Base-by-base conservation (phyloP, 495 filamentous ascomycete genomes). In the Lasiosphaeria ovina region DNA sequence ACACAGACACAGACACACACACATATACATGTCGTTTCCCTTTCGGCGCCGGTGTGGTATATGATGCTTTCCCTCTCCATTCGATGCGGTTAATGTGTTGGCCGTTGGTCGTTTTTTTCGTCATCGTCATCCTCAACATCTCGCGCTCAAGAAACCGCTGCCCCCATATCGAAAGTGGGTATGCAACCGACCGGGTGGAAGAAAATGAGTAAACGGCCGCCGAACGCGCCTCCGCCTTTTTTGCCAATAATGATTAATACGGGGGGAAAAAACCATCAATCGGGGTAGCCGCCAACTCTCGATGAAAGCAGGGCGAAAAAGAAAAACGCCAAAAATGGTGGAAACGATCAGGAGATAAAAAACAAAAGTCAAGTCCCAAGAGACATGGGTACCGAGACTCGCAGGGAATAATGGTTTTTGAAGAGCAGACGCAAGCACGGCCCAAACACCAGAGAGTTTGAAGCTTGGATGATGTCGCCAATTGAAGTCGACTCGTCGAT, bases 321-420 rank as follows among this genome's bases (percentile, higher is more conserved):
- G 24, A 24, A 24, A 24, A 24, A 24, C 24, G 24, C 24, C 24
- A 24, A 2, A 2, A 24, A 24, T 24, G 24, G 0, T 24, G 24
- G 24, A 24, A 24, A 24, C 24, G 24, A 47, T n/a, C 38, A 42
- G 44, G 44, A 4, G 44, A 47, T 11, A 47, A 47, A 47, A n/a
- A 47, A 47, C 44, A 47, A 12, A 47, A 47, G 44, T 4, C 44
- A 47, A 47, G 44, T 47, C 44, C 44, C 44, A 47, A 47, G 44
- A 47, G 16, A n/a, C 44, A n/a, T 47, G 2, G 44, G 6, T 47
- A n/a, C 11, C 44, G 44, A 47, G 44, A 9, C 3, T 47, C 44
- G 44, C 11, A 47, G 44, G 44, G 44, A 47, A 47, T 47, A 47
- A 47, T 47, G 44, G 44, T 11, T 47, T 47, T n/a, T 11, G 16